Conservation (phyloP, 2,329 filamentous ascomycete genomes). For the Exophiala mesophila region DNA sequence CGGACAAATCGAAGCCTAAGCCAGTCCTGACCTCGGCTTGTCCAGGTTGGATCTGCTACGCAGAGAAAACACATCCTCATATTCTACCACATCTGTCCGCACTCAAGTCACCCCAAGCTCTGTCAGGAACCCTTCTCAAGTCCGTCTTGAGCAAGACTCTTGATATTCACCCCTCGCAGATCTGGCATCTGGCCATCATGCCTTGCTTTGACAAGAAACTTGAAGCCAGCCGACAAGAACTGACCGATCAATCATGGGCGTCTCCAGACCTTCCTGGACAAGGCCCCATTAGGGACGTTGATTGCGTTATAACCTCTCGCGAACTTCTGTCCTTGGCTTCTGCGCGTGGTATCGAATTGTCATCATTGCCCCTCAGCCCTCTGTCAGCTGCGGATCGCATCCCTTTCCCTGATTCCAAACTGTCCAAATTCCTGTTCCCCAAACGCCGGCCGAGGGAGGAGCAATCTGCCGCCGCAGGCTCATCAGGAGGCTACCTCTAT, state of each 20-base stretch:
- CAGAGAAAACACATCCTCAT: conserved; percentile 94
- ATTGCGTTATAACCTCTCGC: conserved; percentile 96
- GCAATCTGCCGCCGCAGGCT: conserved; percentile 55
- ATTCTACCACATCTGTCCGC: conserved; percentile 85
- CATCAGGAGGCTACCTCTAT: conserved; percentile 83
- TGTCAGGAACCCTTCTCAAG: conserved; percentile 86
- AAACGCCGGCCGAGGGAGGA: conserved; percentile 31
- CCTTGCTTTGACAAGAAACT: conserved; percentile 99
- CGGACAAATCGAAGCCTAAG: conserved; percentile 26
- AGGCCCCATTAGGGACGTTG: conserved; percentile 70
- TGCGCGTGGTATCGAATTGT: conserved; percentile 72
- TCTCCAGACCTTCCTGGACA: conserved; percentile 34
- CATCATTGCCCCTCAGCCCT: conserved; percentile 59
- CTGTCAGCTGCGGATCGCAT: conserved; percentile 43
- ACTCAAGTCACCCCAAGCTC: conserved; percentile 88
- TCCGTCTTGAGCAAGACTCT: conserved; percentile 70
- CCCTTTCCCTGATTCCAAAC: conserved; percentile 66
- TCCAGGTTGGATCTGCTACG: conserved; percentile 98
- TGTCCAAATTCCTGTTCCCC: conserved; percentile 73
- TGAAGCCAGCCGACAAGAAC: conserved; percentile 86
- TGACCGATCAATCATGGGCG: conserved; percentile 73
- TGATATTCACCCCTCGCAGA: conserved; percentile 67
- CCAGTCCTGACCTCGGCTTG: conserved; percentile 75
- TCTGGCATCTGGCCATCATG: conserved; percentile 97
- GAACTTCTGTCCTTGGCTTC: conserved; percentile 87